These are phyloP conservation scores for Cryptococcus maquisensis DNA, from an alignment of 1,284 basidiomycete species.

Conservation along the genomic window DNA sequence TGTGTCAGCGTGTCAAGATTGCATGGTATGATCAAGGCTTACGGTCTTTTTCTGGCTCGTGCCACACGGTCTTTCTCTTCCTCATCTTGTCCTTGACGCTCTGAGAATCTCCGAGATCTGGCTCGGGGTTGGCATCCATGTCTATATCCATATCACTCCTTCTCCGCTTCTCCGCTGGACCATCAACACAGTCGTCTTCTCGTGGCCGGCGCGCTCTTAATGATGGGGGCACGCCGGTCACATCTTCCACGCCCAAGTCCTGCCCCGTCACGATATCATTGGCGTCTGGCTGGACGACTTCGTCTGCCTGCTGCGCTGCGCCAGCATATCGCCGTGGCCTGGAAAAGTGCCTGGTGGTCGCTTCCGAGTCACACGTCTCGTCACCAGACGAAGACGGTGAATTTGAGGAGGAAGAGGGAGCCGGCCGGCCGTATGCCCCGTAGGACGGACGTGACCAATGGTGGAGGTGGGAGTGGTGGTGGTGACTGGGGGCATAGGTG, in stretches of 20 bases:
- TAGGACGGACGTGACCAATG: slow-evolving; percentile 15
- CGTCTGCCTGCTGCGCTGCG: slow-evolving; percentile 23
- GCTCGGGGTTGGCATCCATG: slow-evolving; percentile 11
- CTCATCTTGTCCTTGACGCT: neutral
- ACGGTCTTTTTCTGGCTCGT: slow-evolving; percentile 45
- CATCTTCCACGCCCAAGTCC: slow-evolving; percentile 17
- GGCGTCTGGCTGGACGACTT: slow-evolving; percentile 25
- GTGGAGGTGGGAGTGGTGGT: slow-evolving; percentile 1
- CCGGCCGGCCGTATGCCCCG: slow-evolving; percentile 7
- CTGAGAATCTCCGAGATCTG: slow-evolving; percentile 6
- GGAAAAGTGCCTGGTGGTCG: slow-evolving; percentile 13
- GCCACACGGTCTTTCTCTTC: slow-evolving; percentile 26
- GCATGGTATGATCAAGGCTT: neutral
- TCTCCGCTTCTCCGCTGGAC: neutral
- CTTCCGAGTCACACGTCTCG: slow-evolving; percentile 29
- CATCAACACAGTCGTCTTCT: slow-evolving; percentile 6
- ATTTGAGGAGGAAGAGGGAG: slow-evolving; percentile 20
- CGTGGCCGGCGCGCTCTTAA: slow-evolving; percentile 4
- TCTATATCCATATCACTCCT: slow-evolving; percentile 26
- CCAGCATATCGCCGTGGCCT: slow-evolving; percentile 5
- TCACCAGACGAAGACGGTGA: slow-evolving; percentile 22
- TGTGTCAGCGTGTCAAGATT: slow-evolving; percentile 1
- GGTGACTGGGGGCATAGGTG: neutral
- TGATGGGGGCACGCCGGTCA: slow-evolving; percentile 8
- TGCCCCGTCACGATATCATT: neutral